Percentiles rank a stretch among this genome's conserved stretches.
These are phyloP conservation scores for Magnaporthiopsis rhizophila DNA, from an alignment of 2,329 filamentous ascomycete species.

Conservation along the genomic window DNA sequence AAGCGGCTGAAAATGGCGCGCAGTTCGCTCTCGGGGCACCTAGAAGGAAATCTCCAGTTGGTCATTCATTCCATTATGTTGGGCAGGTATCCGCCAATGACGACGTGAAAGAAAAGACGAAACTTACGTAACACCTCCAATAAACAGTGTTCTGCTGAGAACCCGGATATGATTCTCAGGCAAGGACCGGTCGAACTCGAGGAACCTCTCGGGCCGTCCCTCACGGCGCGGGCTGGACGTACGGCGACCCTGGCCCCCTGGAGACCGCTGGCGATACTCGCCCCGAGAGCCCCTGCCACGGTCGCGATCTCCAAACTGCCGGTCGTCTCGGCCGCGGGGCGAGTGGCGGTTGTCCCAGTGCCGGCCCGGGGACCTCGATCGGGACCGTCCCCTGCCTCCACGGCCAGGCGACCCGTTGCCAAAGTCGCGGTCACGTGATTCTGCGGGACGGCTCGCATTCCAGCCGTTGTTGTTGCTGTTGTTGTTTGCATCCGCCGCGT, in stretches of 20 bases:
- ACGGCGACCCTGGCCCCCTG: slow-evolving; percentile 50
- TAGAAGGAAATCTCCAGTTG: neutral
- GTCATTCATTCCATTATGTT: neutral
- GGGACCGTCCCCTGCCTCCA: slow-evolving; percentile 53
- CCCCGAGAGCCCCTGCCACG: slow-evolving; percentile 62
- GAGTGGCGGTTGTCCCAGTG: slow-evolving; percentile 61
- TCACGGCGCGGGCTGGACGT: slow-evolving; percentile 45
- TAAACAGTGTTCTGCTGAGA: slow-evolving; percentile 88
- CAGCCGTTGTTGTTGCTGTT: neutral
- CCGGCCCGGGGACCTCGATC: slow-evolving; percentile 72
- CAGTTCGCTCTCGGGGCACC: slow-evolving; percentile 70
- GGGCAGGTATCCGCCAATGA: too few relatives aligned
- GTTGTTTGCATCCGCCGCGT: neutral
- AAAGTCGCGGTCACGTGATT: slow-evolving; percentile 48
- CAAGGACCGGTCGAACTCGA: slow-evolving; percentile 70
- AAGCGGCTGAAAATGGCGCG: slow-evolving; percentile 72
- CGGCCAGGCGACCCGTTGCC: slow-evolving; percentile 52
- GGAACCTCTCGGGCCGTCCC: slow-evolving; percentile 50
- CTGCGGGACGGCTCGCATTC: slow-evolving; percentile 23
- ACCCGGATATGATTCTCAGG: slow-evolving; percentile 81
- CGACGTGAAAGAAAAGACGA: neutral
- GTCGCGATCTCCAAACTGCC: slow-evolving; percentile 52
- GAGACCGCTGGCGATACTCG: slow-evolving; percentile 84
- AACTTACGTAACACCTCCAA: slow-evolving; percentile 72
- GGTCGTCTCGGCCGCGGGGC: slow-evolving; percentile 56